phyloP scores from a whole-genome alignment of 2,329 filamentous ascomycete species.

The Apiospora arundinis region DNA sequence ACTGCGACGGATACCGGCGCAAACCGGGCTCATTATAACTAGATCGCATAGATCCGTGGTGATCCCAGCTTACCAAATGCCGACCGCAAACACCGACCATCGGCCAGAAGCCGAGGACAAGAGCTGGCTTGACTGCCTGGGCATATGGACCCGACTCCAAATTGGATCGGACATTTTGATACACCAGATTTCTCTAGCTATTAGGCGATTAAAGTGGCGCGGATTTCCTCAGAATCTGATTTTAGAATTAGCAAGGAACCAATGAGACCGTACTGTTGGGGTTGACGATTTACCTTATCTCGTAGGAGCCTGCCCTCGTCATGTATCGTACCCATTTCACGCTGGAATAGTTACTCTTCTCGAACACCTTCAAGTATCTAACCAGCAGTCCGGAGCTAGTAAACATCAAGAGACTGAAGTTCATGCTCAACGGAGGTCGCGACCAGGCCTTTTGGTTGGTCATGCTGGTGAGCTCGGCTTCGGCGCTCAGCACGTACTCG shows the following conservation, averaged over 20 bases:
- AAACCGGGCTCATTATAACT: neutral
- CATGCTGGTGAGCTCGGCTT: slow-evolving; percentile 93
- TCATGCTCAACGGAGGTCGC: slow-evolving; percentile 87
- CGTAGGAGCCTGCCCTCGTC: slow-evolving; percentile 96
- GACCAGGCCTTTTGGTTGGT: slow-evolving; percentile 98
- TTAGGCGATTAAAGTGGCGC: no score
- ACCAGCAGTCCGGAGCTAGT: slow-evolving; percentile 93
- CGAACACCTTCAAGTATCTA: slow-evolving; percentile 96
- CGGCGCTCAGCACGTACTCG: slow-evolving; percentile 93
- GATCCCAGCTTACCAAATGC: neutral
- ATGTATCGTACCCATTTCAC: slow-evolving; percentile 99
- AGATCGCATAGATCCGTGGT: neutral
- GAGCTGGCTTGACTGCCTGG: neutral
- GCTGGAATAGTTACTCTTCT: slow-evolving; percentile 98
- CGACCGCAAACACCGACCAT: neutral
- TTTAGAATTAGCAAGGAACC: neutral
- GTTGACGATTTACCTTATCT: slow-evolving; percentile 74
- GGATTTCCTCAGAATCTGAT: slow-evolving; percentile 3
- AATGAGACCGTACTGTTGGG: no score
- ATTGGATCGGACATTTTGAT: neutral
- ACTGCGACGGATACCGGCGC: neutral
- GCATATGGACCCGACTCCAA: neutral
- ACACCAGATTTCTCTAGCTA: neutral
- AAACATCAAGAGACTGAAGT: slow-evolving; percentile 96
- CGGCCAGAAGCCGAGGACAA: slow-evolving; percentile 4